phyloP scores from a whole-genome alignment of 2,329 filamentous ascomycete genomes.

The Xylaria sp. region DNA sequence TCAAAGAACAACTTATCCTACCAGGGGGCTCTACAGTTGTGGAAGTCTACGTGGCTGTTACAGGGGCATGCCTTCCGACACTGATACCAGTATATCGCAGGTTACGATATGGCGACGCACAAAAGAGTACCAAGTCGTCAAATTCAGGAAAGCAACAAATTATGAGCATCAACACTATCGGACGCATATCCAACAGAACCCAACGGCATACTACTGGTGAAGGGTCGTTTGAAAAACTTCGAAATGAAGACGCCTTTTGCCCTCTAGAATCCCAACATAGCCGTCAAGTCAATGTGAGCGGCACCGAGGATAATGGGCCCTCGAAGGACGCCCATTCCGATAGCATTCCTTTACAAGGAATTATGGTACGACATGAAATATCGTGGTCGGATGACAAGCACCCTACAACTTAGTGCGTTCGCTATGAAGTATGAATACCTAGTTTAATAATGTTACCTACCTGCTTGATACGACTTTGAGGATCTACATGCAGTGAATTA shows the following conservation, averaged over 20 bases:
- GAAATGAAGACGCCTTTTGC: not conserved
- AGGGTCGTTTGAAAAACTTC: not conserved
- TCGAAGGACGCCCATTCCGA: not conserved
- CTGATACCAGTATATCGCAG: conserved; percentile 37
- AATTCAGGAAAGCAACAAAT: not conserved
- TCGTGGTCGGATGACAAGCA: not conserved
- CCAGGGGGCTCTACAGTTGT: conserved; percentile 21
- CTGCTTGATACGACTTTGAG: too few species aligned
- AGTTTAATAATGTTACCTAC: not conserved
- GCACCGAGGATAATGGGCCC: not conserved
- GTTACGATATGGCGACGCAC: conserved; percentile 23
- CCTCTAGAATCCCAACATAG: not conserved
- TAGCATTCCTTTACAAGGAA: not conserved
- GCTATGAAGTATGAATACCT: not conserved
- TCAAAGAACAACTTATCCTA: conserved; percentile 21
- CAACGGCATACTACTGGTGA: not conserved
- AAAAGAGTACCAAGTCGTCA: not conserved
- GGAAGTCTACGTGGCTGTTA: conserved; percentile 39
- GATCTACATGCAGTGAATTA: too few species aligned
- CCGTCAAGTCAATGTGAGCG: not conserved
- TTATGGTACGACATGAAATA: not conserved
- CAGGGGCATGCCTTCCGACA: conserved; percentile 35
- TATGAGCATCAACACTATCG: not conserved
- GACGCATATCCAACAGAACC: not conserved
- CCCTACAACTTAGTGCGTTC: not conserved